Percentiles rank a stretch among this genome's conserved stretches.
These are phyloP conservation scores for Piromyces sp. DNA, from an alignment of 192 early-diverging fungal genomes.

Conservation along the genomic window DNA sequence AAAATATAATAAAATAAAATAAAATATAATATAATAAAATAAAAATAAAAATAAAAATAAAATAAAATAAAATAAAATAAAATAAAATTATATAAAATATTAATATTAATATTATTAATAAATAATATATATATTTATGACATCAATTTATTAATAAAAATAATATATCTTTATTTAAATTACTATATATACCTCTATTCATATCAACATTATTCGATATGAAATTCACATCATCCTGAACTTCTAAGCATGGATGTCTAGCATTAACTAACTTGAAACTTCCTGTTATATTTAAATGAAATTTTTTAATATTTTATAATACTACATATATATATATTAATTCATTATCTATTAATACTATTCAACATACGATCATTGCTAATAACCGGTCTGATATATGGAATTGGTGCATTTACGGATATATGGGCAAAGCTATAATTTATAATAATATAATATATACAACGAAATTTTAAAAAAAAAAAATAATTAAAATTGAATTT, in stretches of 20 bases:
- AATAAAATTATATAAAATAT: too few species aligned
- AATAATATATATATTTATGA: too few species aligned
- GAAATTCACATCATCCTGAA: conserved; percentile 76
- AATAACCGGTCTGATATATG: conserved; percentile 66
- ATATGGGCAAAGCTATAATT: conserved; percentile 77
- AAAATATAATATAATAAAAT: too few species aligned
- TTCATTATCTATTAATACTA: too few species aligned
- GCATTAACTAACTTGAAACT: conserved; percentile 47
- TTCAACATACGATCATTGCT: conserved; percentile 21
- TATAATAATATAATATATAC: conserved; percentile 1
- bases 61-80: too few species aligned
- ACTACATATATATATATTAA: background rate
- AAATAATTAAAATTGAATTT: background rate
- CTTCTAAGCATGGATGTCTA: conserved; percentile 86
- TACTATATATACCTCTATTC: conserved; percentile 23
- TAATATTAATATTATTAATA: too few species aligned
- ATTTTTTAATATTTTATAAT: conserved; percentile 17
- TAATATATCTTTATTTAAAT: too few species aligned
- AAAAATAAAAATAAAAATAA: background rate
- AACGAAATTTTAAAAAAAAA: too few species aligned
- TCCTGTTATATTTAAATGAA: conserved; percentile 13
- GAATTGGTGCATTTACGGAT: conserved; percentile 59
- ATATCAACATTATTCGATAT: conserved; percentile 85
- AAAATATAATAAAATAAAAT: too few species aligned
- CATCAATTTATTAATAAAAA: too few species aligned